Percentiles rank a stretch among this genome's conserved stretches.
Evolutionary conservation across 2,329 filamentous ascomycete genomes (phyloP).

Genomic region (Aaosphaeria arxii): DNA sequence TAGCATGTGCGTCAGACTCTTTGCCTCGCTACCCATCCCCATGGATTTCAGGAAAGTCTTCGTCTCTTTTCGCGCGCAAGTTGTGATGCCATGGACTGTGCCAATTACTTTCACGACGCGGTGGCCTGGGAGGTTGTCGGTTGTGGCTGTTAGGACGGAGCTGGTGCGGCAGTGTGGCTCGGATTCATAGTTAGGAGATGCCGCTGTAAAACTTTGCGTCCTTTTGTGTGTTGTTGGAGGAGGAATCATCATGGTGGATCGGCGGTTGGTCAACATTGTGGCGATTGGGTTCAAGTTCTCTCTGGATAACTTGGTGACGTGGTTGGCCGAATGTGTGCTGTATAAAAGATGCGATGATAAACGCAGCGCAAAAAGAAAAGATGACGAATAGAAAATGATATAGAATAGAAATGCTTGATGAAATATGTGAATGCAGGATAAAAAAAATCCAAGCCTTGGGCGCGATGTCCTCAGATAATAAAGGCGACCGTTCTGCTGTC

Average conservation of each 20-base stretch:
- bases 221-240: slow-evolving; percentile 3
- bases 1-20: slow-evolving; percentile 26
- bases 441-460: background rate
- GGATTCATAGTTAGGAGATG: slow-evolving; percentile 9
- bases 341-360: background rate
- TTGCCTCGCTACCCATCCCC: slow-evolving; percentile 28
- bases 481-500: background rate
- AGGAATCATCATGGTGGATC: slow-evolving; percentile 33
- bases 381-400: background rate
- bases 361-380: background rate
- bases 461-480: background rate
- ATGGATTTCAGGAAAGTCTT: slow-evolving; percentile 33
- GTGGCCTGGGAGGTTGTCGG: slow-evolving; percentile 22
- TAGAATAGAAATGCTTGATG: background rate
- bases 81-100: slow-evolving; percentile 29
- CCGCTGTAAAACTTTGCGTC: background rate
- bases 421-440: background rate
- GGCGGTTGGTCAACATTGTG: slow-evolving; percentile 35
- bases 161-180: slow-evolving; percentile 26
- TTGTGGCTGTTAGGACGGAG: slow-evolving; percentile 28
- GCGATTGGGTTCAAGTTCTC: background rate
- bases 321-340: background rate
- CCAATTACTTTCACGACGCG: slow-evolving; percentile 23
- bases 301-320: background rate
- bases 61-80: slow-evolving; percentile 30